Evolutionary conservation across 2,329 filamentous ascomycete species (phyloP), one percentile per base, ranked within the genome.

Genomic region (Epichloe brachyelytri): DNA sequence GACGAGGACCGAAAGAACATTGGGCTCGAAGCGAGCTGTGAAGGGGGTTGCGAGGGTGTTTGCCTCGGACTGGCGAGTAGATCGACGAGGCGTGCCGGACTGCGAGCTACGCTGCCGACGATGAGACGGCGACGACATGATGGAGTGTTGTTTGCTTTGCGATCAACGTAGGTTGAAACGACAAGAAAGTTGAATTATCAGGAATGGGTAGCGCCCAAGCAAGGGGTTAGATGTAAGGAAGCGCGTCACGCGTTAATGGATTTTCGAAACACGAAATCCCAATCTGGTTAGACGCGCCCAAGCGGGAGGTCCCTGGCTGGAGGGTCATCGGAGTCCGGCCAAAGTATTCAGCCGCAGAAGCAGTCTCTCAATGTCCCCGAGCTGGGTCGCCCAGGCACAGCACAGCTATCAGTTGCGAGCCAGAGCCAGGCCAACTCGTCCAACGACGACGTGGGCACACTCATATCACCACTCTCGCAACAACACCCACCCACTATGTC

Each of bases 11-110:
- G 80, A 67, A 83, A 94, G 67, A 87, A 86, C 56, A 95, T 75
- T 40, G 90, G 90, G 53, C 89, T 95, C 4, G 88, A 93, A 5
- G 80, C 79, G 55, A 83, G 72, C 58, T 76, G 72, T 20, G 74
- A 73, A 20, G 68, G 58, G 71, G 69, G 48, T 73, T 72, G 55
- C 76, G 76, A 48, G 75, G 43, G 63, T 64, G 37, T 50, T 56
- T 38, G 60, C 57, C 51, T 65, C 58, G 15, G 66, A 60, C 49
- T 64, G 74, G 49, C 75, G 72, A 44, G 60, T 58, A 47, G 68
- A 67, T 48, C 66, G 66, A 53, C 69, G 68, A 46, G 70, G 70
- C 8, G 68, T 71, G 47, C 61, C 65, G 44, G 75, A 72, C 63
- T 78, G 73, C 49, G 80, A 81, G 63, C 67, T 74, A 58, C 75